These are phyloP conservation scores for Botrytis cinerea DNA, from an alignment of 2,329 filamentous ascomycete genomes.

Conservation along the genomic window DNA sequence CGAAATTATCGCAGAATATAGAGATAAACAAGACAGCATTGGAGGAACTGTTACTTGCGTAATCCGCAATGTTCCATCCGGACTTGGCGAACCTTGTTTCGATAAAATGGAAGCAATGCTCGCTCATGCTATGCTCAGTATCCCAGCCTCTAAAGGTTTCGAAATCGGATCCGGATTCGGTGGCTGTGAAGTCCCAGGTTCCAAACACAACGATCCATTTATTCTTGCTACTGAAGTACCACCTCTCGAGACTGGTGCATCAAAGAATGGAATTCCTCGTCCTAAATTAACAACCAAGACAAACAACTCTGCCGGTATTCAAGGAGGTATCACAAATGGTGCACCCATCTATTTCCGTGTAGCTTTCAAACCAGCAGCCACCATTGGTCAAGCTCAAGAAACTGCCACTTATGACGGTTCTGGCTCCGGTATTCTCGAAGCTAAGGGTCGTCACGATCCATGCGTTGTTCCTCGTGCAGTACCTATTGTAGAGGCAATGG, in stretches of 20 bases:
- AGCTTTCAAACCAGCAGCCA: constrained; percentile 92
- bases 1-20: constrained; percentile 73
- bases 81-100: constrained; percentile 91
- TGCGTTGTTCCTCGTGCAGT: constrained; percentile 82
- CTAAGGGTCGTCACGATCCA: constrained; percentile 93
- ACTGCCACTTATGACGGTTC: constrained; percentile 78
- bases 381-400: constrained; percentile 84
- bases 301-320: constrained; percentile 93
- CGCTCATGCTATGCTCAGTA: constrained; percentile 91
- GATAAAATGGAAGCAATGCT: constrained; percentile 93
- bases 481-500: constrained; percentile 90
- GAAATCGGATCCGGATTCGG: constrained; percentile 92
- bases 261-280: constrained; percentile 49
- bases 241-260: constrained; percentile 49
- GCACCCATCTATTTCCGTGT: constrained; percentile 93
- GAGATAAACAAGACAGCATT: constrained; percentile 81
- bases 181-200: constrained; percentile 82
- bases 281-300: constrained; percentile 80
- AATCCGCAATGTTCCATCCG: constrained; percentile 80
- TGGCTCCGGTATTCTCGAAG: constrained; percentile 72
- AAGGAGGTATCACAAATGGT: constrained; percentile 94
- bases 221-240: constrained; percentile 52
- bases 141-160: constrained; percentile 93
- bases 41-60: constrained; percentile 95
- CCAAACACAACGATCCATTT: constrained; percentile 90